Evolutionary conservation across 176 grass and related monocot genomes (phyloP).

Genomic region (Thinopyrum elongatum): DNA sequence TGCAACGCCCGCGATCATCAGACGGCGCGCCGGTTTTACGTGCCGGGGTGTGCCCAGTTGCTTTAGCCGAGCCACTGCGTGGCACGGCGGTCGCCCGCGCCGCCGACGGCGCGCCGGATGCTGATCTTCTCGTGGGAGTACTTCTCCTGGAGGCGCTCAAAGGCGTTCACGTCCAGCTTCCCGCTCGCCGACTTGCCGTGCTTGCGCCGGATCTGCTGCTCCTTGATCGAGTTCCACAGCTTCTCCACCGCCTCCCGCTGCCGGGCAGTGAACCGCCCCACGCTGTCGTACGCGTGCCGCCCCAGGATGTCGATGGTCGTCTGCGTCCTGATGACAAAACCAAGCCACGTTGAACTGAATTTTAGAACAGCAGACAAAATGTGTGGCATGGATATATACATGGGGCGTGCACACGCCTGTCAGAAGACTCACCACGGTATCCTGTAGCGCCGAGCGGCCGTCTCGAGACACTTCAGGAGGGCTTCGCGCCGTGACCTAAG

Average conservation of each 20-base stretch:
- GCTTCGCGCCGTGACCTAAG: slow-evolving; percentile 70
- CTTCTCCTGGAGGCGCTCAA: slow-evolving; percentile 86
- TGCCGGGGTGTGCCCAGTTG: no score
- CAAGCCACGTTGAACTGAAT: not conserved
- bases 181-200: slow-evolving; percentile 90
- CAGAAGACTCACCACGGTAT: slow-evolving; percentile 58
- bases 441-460: slow-evolving; percentile 81
- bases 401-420: not conserved
- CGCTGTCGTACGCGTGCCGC: slow-evolving; percentile 75
- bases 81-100: slow-evolving; percentile 62
- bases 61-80: slow-evolving; percentile 72
- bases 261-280: slow-evolving; percentile 57
- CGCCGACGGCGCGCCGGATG: slow-evolving; percentile 65
- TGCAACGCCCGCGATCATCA: not conserved
- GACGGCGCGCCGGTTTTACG: no score
- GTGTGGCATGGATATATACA: not conserved
- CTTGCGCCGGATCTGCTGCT: slow-evolving; percentile 77
- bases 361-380: not conserved
- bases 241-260: slow-evolving; percentile 69
- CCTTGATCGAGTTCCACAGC: slow-evolving; percentile 91
- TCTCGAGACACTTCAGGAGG: slow-evolving; percentile 82
- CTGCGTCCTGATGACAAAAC: slow-evolving; percentile 70
- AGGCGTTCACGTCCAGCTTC: slow-evolving; percentile 86
- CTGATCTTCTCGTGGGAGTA: slow-evolving; percentile 90
- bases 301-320: slow-evolving; percentile 80